Percentiles rank a stretch among this genome's conserved stretches.
phyloP scores from a whole-genome alignment of 495 filamentous ascomycete species.

The Aspergillus asperescens region DNA sequence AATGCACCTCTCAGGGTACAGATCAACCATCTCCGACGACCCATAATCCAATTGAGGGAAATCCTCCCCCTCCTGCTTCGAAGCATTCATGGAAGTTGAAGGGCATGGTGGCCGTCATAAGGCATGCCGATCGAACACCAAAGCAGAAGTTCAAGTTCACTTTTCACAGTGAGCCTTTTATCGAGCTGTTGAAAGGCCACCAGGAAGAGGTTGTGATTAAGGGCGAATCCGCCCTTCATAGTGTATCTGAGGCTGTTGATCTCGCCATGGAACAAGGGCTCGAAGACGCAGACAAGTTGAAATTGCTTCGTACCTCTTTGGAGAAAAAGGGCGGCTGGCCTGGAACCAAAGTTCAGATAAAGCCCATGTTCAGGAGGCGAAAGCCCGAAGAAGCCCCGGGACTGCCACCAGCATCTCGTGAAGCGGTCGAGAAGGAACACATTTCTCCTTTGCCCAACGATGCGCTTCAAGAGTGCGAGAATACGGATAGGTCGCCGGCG shows the following conservation, averaged over 20 bases:
- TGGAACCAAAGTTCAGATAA: slow-evolving; percentile 98
- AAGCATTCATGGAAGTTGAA: slow-evolving; percentile 98
- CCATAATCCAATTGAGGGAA: slow-evolving; percentile 26
- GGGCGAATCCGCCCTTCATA: slow-evolving; percentile 82
- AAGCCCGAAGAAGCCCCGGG: slow-evolving; percentile 52
- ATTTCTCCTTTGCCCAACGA: slow-evolving; percentile 21
- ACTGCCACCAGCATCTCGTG: slow-evolving; percentile 17
- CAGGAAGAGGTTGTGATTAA: slow-evolving; percentile 94
- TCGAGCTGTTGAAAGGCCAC: slow-evolving; percentile 87
- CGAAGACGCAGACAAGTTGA: slow-evolving; percentile 85
- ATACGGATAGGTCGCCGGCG: slow-evolving; percentile 40
- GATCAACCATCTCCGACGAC: slow-evolving; percentile 30
- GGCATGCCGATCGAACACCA: slow-evolving; percentile 93
- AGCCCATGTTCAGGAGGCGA: slow-evolving; percentile 91
- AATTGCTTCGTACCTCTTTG: slow-evolving; percentile 73
- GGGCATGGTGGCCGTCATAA: slow-evolving; percentile 94
- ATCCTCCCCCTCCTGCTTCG: slow-evolving; percentile 71
- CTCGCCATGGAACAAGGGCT: slow-evolving; percentile 66
- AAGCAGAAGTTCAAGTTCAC: slow-evolving; percentile 99
- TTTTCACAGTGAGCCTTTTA: slow-evolving; percentile 93
- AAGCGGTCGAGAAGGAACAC: slow-evolving; percentile 19
- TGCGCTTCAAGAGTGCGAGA: slow-evolving; percentile 20
- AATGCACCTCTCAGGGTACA: slow-evolving; percentile 26
- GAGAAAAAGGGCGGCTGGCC: slow-evolving; percentile 89
- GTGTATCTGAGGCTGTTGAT: slow-evolving; percentile 79